Evolutionary conservation across 2,329 filamentous ascomycete genomes (phyloP).

Genomic region (Zymoseptoria ardabiliae): DNA sequence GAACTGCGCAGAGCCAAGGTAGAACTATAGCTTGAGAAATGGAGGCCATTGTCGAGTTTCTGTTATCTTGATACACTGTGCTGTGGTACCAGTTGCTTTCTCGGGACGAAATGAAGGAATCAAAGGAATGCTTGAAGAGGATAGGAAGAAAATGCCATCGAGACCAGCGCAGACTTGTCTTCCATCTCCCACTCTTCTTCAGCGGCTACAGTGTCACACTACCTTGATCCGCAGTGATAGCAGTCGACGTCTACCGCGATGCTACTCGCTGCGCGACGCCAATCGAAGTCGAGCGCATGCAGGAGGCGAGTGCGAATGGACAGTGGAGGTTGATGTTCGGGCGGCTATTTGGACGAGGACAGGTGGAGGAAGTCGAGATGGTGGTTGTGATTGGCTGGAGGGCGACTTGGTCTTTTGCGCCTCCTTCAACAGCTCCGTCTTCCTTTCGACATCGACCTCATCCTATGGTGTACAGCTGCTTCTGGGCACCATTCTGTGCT

Average conservation of each 20-base stretch:
- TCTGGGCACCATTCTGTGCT: no score
- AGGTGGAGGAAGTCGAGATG: not conserved
- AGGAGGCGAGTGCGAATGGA: not conserved
- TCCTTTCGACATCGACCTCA: not conserved
- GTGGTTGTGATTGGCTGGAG: not conserved
- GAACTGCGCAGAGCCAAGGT: constrained; percentile 1
- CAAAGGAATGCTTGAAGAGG: not conserved
- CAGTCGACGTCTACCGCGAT: not conserved
- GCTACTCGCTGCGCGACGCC: not conserved
- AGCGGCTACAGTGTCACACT: not conserved
- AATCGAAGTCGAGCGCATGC: not conserved
- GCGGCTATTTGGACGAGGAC: not conserved
- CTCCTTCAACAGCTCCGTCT: not conserved
- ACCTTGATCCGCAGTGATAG: not conserved
- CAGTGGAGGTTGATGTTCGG: not conserved
- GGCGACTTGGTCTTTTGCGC: not conserved
- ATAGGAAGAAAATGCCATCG: not conserved
- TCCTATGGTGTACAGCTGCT: no score
- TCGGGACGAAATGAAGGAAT: not conserved
- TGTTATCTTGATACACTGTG: not conserved
- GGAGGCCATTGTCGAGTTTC: not conserved
- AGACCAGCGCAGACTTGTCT: not conserved
- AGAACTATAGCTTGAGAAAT: not conserved
- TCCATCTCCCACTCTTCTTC: not conserved
- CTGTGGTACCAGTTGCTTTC: not conserved